Conservation (phyloP, 139 green algal species). For the Ettlia oleoabundans region DNA sequence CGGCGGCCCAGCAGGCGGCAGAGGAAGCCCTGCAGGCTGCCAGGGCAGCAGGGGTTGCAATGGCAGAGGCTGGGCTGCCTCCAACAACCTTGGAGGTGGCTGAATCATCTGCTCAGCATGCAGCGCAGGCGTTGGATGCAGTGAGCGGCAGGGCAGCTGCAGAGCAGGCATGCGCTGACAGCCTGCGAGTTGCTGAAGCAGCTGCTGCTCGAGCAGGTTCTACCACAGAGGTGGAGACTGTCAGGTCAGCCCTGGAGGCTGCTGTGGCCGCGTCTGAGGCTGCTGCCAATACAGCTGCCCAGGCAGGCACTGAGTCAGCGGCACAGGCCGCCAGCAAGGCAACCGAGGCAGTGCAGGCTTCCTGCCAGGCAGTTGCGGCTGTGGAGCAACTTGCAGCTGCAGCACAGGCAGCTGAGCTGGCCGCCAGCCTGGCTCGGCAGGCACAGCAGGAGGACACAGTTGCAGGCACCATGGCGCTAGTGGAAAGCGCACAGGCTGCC, state of each 20-base stretch:
- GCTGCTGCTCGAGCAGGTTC: background rate
- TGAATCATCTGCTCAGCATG: slow-evolving; percentile 1
- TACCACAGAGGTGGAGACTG: background rate
- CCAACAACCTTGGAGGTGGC: background rate
- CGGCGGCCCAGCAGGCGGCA: background rate
- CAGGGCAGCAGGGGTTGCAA: background rate
- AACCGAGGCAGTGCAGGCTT: background rate
- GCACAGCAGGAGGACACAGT: background rate
- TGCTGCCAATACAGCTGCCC: background rate
- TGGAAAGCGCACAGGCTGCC: background rate
- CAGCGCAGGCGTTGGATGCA: background rate
- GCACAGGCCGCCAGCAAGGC: background rate
- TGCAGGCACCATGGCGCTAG: background rate
- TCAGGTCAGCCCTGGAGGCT: background rate
- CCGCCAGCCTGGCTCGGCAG: slow-evolving; percentile 1
- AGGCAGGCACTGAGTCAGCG: slow-evolving; percentile 12
- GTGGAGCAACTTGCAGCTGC: background rate
- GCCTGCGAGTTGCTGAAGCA: background rate
- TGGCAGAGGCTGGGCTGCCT: background rate
- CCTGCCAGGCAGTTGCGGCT: slow-evolving; percentile 3
- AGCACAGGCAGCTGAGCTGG: background rate
- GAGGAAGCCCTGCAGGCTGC: background rate
- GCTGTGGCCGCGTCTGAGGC: background rate
- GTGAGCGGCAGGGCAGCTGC: background rate
- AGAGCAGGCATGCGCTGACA: background rate